These are phyloP conservation scores for Cryoendolithus antarcticus DNA, from an alignment of 2,329 filamentous ascomycete genomes.

Conservation along the genomic window DNA sequence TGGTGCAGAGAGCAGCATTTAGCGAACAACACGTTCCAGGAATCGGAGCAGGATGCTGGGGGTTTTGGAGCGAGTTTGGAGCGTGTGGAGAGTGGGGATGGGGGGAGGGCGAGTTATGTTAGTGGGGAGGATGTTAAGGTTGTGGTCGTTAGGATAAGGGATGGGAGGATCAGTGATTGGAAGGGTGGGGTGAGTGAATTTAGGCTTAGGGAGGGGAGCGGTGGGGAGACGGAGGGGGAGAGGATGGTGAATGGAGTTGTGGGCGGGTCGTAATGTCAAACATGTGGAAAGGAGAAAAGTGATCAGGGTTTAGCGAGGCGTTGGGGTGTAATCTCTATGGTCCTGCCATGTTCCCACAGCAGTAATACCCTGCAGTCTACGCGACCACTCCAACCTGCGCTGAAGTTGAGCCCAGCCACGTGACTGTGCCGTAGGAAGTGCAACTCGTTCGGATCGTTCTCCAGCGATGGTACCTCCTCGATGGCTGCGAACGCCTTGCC, in stretches of 20 bases:
- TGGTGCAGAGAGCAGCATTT: conserved; percentile 77
- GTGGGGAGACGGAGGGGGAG: not conserved
- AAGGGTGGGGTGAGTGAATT: conserved; percentile 88
- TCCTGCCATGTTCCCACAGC: too few relatives aligned
- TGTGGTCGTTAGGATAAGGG: conserved; percentile 70
- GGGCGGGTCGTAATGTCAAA: not conserved
- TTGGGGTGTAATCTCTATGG: not conserved
- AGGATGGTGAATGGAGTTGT: conserved; percentile 4
- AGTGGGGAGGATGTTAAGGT: conserved; percentile 75
- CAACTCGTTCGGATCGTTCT: too few relatives aligned
- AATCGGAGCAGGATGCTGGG: conserved; percentile 33
- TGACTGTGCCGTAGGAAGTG: too few relatives aligned
- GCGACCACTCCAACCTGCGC: too few relatives aligned
- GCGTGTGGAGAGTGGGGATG: conserved; percentile 26
- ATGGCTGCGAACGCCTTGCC: too few relatives aligned
- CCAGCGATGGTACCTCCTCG: too few relatives aligned
- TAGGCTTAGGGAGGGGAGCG: conserved; percentile 18
- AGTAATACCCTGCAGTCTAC: too few relatives aligned
- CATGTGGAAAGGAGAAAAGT: not conserved
- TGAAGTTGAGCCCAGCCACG: too few relatives aligned
- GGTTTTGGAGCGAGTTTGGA: conserved; percentile 12
- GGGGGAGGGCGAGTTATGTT: conserved; percentile 54
- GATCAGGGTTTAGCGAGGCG: conserved; percentile 1
- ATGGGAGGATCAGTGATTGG: conserved; percentile 85
- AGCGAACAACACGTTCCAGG: conserved; percentile 69